Evolutionary conservation across 2,329 filamentous ascomycete genomes (phyloP).

Genomic region (Fusarium transvaalense): DNA sequence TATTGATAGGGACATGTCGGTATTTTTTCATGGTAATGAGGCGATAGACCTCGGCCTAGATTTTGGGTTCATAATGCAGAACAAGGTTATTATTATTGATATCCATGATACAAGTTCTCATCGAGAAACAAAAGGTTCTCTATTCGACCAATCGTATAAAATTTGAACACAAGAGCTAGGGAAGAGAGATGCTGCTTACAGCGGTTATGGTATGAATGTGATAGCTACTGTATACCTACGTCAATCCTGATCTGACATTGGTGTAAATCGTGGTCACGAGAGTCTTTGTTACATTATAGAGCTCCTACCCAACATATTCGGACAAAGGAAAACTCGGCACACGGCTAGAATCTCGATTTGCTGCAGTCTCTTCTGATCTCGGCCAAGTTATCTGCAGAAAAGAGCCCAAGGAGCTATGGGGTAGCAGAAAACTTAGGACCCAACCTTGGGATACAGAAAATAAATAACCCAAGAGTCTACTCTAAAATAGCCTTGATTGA

Average conservation of each 20-base stretch:
- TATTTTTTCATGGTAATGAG: background rate
- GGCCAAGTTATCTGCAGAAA: conserved; percentile 10
- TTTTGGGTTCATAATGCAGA: background rate
- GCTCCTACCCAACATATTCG: background rate
- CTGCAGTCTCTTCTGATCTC: conserved; percentile 5
- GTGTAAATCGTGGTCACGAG: conserved; percentile 7
- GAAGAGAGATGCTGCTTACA: conserved; percentile 4
- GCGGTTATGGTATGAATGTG: conserved; percentile 1
- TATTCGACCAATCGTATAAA: background rate
- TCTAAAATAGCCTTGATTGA: too few relatives aligned
- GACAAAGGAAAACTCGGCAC: background rate
- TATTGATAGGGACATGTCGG: background rate
- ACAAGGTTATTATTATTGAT: background rate
- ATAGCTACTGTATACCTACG: background rate
- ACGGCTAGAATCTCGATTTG: conserved; percentile 20
- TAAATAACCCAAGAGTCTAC: too few relatives aligned
- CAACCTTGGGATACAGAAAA: too few relatives aligned
- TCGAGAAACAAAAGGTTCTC: conserved; percentile 11
- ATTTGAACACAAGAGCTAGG: background rate
- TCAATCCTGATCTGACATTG: conserved; percentile 21
- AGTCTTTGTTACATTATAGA: conserved; percentile 10
- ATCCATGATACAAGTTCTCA: conserved; percentile 24
- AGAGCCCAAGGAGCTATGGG: too few relatives aligned
- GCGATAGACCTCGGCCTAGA: conserved; percentile 4
- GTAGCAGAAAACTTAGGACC: too few relatives aligned